A percentile compares a stretch with the other conserved stretches of the same genome.
Evolutionary conservation across 148 eudicot genomes (phyloP).

Genomic region (Cornus florida): DNA sequence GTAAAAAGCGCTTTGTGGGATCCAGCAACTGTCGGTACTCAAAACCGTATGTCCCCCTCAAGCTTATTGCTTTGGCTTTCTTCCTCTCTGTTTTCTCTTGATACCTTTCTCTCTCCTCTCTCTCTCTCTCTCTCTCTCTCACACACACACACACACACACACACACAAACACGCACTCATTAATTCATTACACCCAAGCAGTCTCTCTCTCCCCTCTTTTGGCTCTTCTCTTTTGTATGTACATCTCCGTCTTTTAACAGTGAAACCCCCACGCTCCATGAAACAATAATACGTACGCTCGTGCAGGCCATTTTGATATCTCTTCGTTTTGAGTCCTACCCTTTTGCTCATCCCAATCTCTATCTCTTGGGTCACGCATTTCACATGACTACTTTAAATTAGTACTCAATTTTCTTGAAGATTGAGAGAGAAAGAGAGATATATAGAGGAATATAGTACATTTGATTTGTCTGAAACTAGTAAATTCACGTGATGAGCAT

Average conservation of each 20-base stretch:
- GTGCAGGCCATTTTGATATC: constrained; percentile 1
- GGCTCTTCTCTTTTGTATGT: constrained; percentile 10
- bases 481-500: not conserved
- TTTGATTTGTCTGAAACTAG: too few species aligned
- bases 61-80: constrained; percentile 20
- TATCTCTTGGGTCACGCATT: constrained; percentile 6
- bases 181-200: too few species aligned
- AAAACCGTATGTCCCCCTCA: not conserved
- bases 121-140: too few species aligned
- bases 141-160: too few species aligned
- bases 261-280: not conserved
- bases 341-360: constrained; percentile 12
- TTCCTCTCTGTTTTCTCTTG: not conserved
- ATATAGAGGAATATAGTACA: not conserved
- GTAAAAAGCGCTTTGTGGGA: too few species aligned
- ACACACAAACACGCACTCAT: too few species aligned
- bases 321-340: not conserved
- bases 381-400: constrained; percentile 3
- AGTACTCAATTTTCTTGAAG: not conserved
- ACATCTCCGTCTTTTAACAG: constrained; percentile 3
- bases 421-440: constrained; percentile 13
- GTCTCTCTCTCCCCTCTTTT: not conserved
- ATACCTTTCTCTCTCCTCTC: not conserved
- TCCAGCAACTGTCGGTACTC: not conserved
- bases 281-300: not conserved